These are phyloP conservation scores for Decorospora gaudefroyi DNA, from an alignment of 2,329 filamentous ascomycete genomes.

Conservation along the genomic window DNA sequence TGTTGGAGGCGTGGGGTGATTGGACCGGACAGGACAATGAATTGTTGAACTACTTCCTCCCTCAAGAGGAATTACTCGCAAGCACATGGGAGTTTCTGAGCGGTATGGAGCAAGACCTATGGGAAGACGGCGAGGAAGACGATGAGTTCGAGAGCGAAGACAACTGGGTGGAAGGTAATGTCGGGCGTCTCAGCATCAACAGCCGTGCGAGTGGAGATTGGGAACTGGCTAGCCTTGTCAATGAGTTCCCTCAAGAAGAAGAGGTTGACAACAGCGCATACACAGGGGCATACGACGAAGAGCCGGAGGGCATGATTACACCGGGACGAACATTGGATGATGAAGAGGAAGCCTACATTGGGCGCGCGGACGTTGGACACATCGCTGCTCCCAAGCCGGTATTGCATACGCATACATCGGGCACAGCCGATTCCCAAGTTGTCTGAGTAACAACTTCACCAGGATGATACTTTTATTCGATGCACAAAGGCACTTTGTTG, in stretches of 20 bases:
- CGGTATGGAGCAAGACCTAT: conserved; percentile 42
- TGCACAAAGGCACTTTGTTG: too few relatives aligned
- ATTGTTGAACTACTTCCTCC: conserved; percentile 39
- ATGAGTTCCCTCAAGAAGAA: conserved; percentile 16
- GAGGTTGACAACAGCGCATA: conserved; percentile 7
- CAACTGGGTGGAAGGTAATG: conserved; percentile 12
- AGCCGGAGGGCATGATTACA: conserved; percentile 29
- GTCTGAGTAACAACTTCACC: too few relatives aligned
- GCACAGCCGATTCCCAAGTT: too few relatives aligned
- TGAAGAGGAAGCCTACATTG: conserved; percentile 7
- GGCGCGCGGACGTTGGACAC: not conserved
- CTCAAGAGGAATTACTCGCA: conserved; percentile 36
- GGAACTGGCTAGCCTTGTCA: conserved; percentile 20
- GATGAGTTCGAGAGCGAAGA: conserved; percentile 8
- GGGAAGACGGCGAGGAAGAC: conserved; percentile 37
- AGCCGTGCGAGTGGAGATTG: conserved; percentile 18
- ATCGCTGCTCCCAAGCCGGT: not conserved
- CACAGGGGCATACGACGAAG: conserved; percentile 22
- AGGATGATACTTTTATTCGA: too few relatives aligned
- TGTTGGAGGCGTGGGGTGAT: conserved; percentile 44
- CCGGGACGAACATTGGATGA: conserved; percentile 17
- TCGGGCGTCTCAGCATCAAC: conserved; percentile 22
- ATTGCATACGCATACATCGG: too few relatives aligned
- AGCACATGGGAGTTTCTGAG: conserved; percentile 44
- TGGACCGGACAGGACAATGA: conserved; percentile 37